Conservation (phyloP, 768 basidiomycete species). For the Chalciporus chontae region DNA sequence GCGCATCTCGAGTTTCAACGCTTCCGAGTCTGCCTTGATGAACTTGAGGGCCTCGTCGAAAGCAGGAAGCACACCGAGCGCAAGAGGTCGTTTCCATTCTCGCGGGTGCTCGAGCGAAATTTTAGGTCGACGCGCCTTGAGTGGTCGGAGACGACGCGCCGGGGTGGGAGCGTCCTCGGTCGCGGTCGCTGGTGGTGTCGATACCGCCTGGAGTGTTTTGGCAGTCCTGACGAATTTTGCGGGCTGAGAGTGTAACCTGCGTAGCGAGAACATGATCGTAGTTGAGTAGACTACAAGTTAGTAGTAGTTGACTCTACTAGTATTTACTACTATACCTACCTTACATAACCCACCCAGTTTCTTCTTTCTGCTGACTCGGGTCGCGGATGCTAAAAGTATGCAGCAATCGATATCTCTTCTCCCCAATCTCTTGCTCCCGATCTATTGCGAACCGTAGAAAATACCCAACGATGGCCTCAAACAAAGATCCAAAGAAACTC, state of each 20-base stretch:
- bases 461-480: slow-evolving; percentile 41
- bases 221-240: slow-evolving; percentile 8
- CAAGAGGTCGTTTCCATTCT: slow-evolving; percentile 64
- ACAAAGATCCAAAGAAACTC: slow-evolving; percentile 80
- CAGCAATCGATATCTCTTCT: slow-evolving; percentile 19
- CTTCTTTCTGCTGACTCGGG: slow-evolving; percentile 8
- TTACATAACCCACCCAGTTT: slow-evolving; percentile 7
- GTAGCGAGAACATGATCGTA: slow-evolving; percentile 21
- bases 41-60: slow-evolving; percentile 83
- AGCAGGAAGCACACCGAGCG: slow-evolving; percentile 60
- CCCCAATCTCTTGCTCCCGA: slow-evolving; percentile 1
- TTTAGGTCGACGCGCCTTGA: slow-evolving; percentile 41
- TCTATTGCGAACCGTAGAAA: background rate
- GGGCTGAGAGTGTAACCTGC: slow-evolving; percentile 8
- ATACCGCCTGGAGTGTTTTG: slow-evolving; percentile 4
- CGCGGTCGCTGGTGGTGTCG: slow-evolving; percentile 2
- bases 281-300: too few species aligned
- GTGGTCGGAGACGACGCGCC: slow-evolving; percentile 11
- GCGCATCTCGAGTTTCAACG: slow-evolving; percentile 35
- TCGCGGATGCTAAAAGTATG: slow-evolving; percentile 17
- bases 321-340: too few species aligned
- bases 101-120: slow-evolving; percentile 52
- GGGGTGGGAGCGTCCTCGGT: slow-evolving; percentile 2
- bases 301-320: too few species aligned
- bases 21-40: slow-evolving; percentile 58